Base-by-base conservation (phyloP, 2,329 filamentous ascomycete genomes). In the Aaosphaeria arxii region DNA sequence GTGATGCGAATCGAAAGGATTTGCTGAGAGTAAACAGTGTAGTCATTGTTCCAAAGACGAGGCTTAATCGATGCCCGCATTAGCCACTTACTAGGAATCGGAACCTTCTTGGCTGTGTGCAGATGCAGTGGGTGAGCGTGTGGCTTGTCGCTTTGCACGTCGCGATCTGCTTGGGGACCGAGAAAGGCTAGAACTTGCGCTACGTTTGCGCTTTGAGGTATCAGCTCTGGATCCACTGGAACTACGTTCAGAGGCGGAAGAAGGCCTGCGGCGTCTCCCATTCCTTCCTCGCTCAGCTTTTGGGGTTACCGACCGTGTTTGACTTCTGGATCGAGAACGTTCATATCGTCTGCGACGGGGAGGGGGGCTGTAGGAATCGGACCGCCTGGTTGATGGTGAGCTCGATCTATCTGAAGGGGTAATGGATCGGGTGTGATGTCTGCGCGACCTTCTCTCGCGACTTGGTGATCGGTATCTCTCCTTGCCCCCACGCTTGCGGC, bases 361-460 rank as follows among this genome's bases (percentile, higher is more conserved):
- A 24, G 64, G 61, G 5, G 55, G 40, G 66, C 66, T 40, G 52
- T 54, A 36, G 67, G 17, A 36, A 9, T n/a, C 9, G 33, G 33
- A 36, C 33, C 70, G 51, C 67, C 64, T 80, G 72, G 75, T 71
- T 67, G 74, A 74, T 72, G 70, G 78, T 79, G 79, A 82, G 77
- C 76, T 77, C 60, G 75, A 76, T 63, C 72, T 72, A 59, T 72
- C 66, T 72, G 67, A 71, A 60, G 72, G 73, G 66, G 73, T 70
- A 57, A 60, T 66, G 65, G 77, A 77, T 73, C 75, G 71, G 61
- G 72, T 69, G 69, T 72, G 73, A 69, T 74, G 63, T 45, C 44
- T 47, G 35, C 42, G 43, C 33, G 47, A 49, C 43, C 9, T 45
- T 36, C 43, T 38, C 29, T 36, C 42, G 31, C 62, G 60, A 29